Percentiles rank a stretch among this genome's conserved stretches.
These are phyloP conservation scores for Glycine soja DNA, from an alignment of 306 rosid species.

Conservation along the genomic window DNA sequence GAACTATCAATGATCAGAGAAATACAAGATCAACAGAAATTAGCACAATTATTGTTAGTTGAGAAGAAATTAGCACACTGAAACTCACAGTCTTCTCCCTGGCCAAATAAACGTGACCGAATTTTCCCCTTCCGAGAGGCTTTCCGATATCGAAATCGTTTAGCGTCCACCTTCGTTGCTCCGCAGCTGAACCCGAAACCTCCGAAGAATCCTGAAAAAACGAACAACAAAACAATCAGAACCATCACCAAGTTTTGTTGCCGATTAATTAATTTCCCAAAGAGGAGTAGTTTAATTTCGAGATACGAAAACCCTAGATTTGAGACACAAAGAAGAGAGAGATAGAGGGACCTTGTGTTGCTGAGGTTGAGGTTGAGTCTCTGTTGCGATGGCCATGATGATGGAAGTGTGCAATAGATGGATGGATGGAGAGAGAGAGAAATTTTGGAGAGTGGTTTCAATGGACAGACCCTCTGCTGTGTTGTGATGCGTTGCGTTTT, in stretches of 20 bases:
- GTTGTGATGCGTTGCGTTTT: not conserved
- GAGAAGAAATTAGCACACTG: not conserved
- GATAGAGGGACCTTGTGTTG: conserved; percentile 61
- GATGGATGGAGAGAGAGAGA: conserved; percentile 25
- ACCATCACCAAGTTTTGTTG: not conserved
- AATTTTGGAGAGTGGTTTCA: not conserved
- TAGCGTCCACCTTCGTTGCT: conserved; percentile 86
- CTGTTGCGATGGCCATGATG: conserved; percentile 80
- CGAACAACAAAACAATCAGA: conserved; percentile 33
- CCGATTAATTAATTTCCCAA: not conserved
- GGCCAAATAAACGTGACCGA: conserved; percentile 98
- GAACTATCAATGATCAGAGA: not conserved
- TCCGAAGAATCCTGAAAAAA: conserved; percentile 63
- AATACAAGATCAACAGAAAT: not conserved
- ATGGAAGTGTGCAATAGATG: conserved; percentile 47
- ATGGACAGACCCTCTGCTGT: conserved; percentile 50
- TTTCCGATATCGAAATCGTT: conserved; percentile 94
- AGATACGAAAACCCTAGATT: conserved; percentile 47
- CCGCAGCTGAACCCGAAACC: conserved; percentile 71
- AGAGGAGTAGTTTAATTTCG: not conserved
- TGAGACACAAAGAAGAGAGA: not conserved
- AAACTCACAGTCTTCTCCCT: conserved; percentile 86
- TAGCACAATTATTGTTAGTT: not conserved
- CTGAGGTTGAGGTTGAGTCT: conserved; percentile 62
- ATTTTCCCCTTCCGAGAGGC: conserved; percentile 98